A percentile compares a stretch with the other conserved stretches of the same genome.
Evolutionary conservation across 805 yeast genomes (phyloP).

Genomic region (Scheffersomyces lignosus): DNA sequence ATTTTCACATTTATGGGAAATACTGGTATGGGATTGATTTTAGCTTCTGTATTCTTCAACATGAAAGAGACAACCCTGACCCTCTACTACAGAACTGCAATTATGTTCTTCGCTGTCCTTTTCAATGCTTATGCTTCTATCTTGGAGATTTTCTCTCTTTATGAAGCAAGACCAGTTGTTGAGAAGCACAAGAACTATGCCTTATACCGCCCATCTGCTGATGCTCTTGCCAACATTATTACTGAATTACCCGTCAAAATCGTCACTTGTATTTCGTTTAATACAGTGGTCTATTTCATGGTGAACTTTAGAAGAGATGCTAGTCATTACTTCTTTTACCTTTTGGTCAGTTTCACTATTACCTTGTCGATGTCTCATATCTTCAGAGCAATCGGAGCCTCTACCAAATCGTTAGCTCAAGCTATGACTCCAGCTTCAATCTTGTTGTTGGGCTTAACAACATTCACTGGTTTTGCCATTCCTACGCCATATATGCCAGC

Average conservation of each 20-base stretch:
- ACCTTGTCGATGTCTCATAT: constrained; percentile 38
- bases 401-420: constrained; percentile 40
- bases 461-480: constrained; percentile 59
- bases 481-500: constrained; percentile 58
- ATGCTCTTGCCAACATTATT: constrained; percentile 61
- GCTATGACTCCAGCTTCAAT: constrained; percentile 62
- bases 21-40: constrained; percentile 54
- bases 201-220: constrained; percentile 72
- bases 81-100: constrained; percentile 63
- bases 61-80: constrained; percentile 51
- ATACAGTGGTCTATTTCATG: constrained; percentile 31
- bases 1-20: constrained; percentile 53
- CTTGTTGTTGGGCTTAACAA: constrained; percentile 46
- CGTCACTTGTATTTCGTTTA: constrained; percentile 29
- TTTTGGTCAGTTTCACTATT: constrained; percentile 16
- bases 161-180: constrained; percentile 62
- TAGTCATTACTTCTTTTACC: constrained; percentile 25
- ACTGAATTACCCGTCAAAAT: constrained; percentile 65
- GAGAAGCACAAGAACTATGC: constrained; percentile 73
- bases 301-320: constrained; percentile 24
- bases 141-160: constrained; percentile 59
- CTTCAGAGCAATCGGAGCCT: constrained; percentile 20
- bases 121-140: constrained; percentile 62
- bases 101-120: constrained; percentile 59
- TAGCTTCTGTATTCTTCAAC: constrained; percentile 61